Conservation (phyloP, 2,329 filamentous ascomycete genomes). For the Ciborinia camelliae region DNA sequence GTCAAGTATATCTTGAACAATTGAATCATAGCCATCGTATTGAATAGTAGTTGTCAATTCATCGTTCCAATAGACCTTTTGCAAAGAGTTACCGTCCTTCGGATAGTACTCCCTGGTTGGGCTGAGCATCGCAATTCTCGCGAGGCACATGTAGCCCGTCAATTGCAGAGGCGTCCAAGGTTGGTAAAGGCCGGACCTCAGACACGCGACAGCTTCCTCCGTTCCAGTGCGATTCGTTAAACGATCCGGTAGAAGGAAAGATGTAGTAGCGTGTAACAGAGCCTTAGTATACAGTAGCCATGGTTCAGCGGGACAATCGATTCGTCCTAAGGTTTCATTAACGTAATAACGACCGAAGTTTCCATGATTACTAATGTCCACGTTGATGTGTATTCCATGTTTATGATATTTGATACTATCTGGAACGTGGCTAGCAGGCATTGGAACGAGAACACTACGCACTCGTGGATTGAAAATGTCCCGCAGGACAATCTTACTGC, state of each 20-base stretch:
- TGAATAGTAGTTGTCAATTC: constrained; percentile 42
- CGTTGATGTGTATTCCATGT: constrained; percentile 43
- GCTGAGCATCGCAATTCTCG: constrained; percentile 28
- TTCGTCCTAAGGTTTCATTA: constrained; percentile 51
- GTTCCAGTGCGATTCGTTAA: constrained; percentile 58
- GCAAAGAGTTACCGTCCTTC: constrained; percentile 41
- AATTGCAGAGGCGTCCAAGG: constrained; percentile 28
- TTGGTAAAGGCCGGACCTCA: constrained; percentile 47
- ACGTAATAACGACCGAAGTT: constrained; percentile 51
- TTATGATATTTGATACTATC: constrained; percentile 29
- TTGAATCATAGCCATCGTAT: constrained; percentile 35
- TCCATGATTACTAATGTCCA: constrained; percentile 40
- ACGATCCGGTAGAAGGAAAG: constrained; percentile 53
- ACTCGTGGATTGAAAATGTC: constrained; percentile 41
- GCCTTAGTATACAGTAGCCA: constrained; percentile 54
- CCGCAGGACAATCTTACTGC: constrained; percentile 55
- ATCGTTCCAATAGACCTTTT: constrained; percentile 44
- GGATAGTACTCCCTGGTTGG: constrained; percentile 46
- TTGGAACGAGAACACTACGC: constrained; percentile 53
- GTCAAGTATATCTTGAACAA: constrained; percentile 23
- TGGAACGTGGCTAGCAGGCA: constrained; percentile 40
- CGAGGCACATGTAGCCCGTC: constrained; percentile 10
- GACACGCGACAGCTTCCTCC: constrained; percentile 53
- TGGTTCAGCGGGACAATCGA: constrained; percentile 57
- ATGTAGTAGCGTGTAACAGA: constrained; percentile 58